These are phyloP conservation scores for Vigna trinervia DNA, from an alignment of 306 rosid species.

Conservation along the genomic window DNA sequence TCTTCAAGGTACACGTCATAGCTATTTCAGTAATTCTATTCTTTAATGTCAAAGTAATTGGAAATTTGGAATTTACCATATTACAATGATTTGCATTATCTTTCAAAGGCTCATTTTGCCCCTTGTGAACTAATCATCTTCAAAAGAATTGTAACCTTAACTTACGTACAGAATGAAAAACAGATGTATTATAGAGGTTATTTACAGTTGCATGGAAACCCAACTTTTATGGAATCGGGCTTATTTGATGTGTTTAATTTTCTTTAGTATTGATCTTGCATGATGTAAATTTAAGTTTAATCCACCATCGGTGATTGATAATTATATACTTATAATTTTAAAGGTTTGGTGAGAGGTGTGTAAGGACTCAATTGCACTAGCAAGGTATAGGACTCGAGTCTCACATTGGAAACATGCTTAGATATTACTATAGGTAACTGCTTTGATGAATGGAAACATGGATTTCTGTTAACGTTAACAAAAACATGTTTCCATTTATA, in stretches of 20 bases:
- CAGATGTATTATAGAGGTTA: neutral
- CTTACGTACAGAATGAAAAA: neutral
- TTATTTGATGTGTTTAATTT: conserved; percentile 1
- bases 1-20: conserved; percentile 72
- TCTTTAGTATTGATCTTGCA: conserved; percentile 6
- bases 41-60: conserved; percentile 9
- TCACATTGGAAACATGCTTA: neutral
- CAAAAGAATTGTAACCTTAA: neutral
- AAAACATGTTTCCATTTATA: too few species aligned
- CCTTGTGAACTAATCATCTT: neutral
- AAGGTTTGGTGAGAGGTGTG: neutral
- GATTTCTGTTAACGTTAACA: neutral
- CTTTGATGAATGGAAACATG: too few species aligned
- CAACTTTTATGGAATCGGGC: neutral
- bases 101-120: neutral
- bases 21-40: conserved; percentile 14
- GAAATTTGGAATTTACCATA: conserved; percentile 8
- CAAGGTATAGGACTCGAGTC: neutral
- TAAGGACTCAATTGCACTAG: neutral
- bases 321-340: neutral
- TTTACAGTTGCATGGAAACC: neutral
- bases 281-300: neutral
- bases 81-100: conserved; percentile 3
- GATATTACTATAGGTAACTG: too few species aligned
- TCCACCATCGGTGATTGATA: neutral